Base-by-base conservation (phyloP, 2,329 filamentous ascomycete genomes). In the Neofusicoccum cordaticola region DNA sequence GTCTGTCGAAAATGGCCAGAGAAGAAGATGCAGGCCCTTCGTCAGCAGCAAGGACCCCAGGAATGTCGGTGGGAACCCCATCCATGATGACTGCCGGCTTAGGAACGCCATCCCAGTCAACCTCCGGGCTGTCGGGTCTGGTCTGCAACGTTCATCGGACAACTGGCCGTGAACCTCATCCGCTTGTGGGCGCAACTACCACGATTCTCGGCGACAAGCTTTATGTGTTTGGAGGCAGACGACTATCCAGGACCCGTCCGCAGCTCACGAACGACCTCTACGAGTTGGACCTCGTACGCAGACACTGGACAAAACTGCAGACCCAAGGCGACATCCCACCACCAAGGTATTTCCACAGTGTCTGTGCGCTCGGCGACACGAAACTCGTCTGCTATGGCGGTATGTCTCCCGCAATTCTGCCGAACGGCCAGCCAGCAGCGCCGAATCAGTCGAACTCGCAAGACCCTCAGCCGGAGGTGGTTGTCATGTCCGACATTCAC, bases 361-460 rank as follows among this genome's bases (percentile, higher is more conserved):
- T 98, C 76, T 99, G 95, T 75, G 86, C 92, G 1, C 81, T 99
- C 2, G 95, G 95, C 22, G 95, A 98, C 74, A 94, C 92, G 2
- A 99, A 98, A 77, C 84, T 99, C 76, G 94, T 99, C 3, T 98
- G 94, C 78, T 99, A 98, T 77, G 95, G 95, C 65, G 95, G 95
- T 70, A 99, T 99, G 95, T 97, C 94, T 9, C 93, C 94, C 0
- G 86, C 88, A 11, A 81, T 84, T 6, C 83, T 74, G 45, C 72
- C 81, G 13, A 69, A 72, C 7, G 74, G 71, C 44, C 76, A 77
- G 62, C 70, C 76, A 41, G 70, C 75, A 5, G 68, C 72, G 22
- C 77, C 73, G 70, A 47, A 79, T 80, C 76, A 78, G 51, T 74
- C 74, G 9, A 71, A 69, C 34, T 69, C 73, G 0, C 77, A 81